These are phyloP conservation scores for Pythium phragmitis DNA, from an alignment of 352 stramenopile genomes.

Conservation along the genomic window DNA sequence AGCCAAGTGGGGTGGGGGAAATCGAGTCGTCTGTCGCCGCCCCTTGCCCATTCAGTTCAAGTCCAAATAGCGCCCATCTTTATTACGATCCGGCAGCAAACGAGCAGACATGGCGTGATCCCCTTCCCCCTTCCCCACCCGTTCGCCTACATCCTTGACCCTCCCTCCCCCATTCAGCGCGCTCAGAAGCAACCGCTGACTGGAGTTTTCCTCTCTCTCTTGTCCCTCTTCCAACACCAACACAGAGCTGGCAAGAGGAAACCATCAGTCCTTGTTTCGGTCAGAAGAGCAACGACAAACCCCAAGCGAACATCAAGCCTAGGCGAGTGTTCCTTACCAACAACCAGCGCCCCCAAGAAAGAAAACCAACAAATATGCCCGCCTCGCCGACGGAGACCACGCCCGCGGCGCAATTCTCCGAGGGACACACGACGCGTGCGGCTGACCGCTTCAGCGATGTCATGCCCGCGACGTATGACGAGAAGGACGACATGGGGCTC, in stretches of 20 bases:
- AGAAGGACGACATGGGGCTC: constrained; percentile 54
- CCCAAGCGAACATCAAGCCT: constrained; percentile 12
- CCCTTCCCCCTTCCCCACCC: constrained; percentile 1
- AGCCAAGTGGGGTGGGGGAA: too few species aligned
- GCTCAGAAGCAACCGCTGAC: not conserved
- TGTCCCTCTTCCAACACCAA: not conserved
- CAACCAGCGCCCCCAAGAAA: constrained; percentile 1
- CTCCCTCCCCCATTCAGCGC: not conserved
- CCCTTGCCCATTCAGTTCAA: too few species aligned
- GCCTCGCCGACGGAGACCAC: not conserved
- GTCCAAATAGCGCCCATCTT: too few species aligned
- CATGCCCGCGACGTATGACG: constrained; percentile 40
- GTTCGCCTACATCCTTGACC: not conserved
- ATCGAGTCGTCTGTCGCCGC: too few species aligned
- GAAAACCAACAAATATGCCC: not conserved
- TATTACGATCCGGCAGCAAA: not conserved
- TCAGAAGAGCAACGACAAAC: constrained; percentile 16
- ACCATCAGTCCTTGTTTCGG: constrained; percentile 16
- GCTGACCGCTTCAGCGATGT: constrained; percentile 29
- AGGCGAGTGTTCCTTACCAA: constrained; percentile 12
- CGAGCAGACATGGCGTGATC: constrained; percentile 2
- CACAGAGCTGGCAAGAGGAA: not conserved
- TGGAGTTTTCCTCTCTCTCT: not conserved
- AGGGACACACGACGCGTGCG: constrained; percentile 42
- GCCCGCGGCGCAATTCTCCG: constrained; percentile 31